Conservation (phyloP, 202 grass and related monocot genomes). For the Hordeum pubiflorum region DNA sequence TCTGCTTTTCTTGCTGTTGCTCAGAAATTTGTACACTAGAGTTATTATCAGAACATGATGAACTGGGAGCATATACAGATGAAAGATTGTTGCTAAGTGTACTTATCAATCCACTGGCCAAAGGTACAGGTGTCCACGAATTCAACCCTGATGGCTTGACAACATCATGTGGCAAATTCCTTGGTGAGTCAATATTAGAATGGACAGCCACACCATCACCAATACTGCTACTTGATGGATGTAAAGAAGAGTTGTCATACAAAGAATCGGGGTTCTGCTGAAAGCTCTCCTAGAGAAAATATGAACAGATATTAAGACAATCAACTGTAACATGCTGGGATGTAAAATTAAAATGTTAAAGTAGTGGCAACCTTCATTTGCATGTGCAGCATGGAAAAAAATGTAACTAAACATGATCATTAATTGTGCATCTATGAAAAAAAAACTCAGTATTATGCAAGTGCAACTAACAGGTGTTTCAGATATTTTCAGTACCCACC, state of each 20-base stretch:
- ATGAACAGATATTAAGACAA: constrained; percentile 12
- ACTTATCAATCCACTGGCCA: constrained; percentile 26
- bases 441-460: background rate
- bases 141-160: constrained; percentile 35
- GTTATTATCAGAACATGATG: constrained; percentile 40
- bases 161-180: constrained; percentile 39
- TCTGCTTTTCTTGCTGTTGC: constrained; percentile 36
- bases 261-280: constrained; percentile 38
- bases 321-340: background rate
- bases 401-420: background rate
- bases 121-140: constrained; percentile 26
- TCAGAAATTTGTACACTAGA: constrained; percentile 15
- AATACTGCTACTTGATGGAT: constrained; percentile 43
- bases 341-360: constrained; percentile 6
- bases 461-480: background rate
- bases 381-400: constrained; percentile 13
- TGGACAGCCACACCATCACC: constrained; percentile 20
- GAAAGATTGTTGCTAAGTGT: constrained; percentile 12
- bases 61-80: constrained; percentile 12
- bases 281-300: constrained; percentile 51
- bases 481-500: constrained; percentile 3
- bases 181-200: constrained; percentile 34
- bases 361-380: constrained; percentile 9
- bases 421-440: background rate
- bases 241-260: constrained; percentile 43